Conservation (phyloP, 768 basidiomycete genomes). For the Macrocybe gigantea region DNA sequence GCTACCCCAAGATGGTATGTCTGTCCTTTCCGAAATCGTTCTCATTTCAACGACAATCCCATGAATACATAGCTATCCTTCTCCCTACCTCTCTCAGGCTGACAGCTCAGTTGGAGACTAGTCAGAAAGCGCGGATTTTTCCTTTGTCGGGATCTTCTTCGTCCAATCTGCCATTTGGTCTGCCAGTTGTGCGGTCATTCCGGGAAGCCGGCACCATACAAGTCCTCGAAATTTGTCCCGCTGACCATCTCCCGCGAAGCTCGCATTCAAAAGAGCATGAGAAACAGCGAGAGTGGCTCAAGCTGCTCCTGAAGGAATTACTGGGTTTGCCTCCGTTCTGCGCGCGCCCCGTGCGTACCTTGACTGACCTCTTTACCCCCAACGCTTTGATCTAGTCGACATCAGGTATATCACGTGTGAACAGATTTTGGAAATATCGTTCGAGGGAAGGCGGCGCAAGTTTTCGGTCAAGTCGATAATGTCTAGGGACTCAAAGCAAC, state of each 20-base stretch:
- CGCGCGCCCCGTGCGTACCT: not conserved
- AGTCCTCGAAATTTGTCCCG: constrained; percentile 38
- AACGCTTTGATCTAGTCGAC: constrained; percentile 45
- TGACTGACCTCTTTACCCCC: constrained; percentile 6
- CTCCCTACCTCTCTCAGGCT: constrained; percentile 53
- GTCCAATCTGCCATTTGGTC: constrained; percentile 31
- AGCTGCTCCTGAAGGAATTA: constrained; percentile 56
- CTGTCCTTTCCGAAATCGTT: constrained; percentile 9
- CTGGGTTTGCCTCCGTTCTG: constrained; percentile 43
- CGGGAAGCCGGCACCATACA: constrained; percentile 48
- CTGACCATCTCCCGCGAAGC: no score
- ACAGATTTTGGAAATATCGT: constrained; percentile 58
- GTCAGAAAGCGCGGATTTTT: constrained; percentile 40
- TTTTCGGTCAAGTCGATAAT: constrained; percentile 52
- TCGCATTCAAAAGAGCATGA: constrained; percentile 14
- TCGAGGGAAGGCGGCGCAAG: constrained; percentile 53
- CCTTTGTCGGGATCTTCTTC: constrained; percentile 35
- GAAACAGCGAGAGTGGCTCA: constrained; percentile 61
- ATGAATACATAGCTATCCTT: constrained; percentile 38
- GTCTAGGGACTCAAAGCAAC: constrained; percentile 12
- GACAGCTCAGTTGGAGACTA: constrained; percentile 52
- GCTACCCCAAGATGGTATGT: constrained; percentile 52
- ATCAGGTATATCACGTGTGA: constrained; percentile 59
- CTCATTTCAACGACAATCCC: constrained; percentile 8
- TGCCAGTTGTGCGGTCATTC: constrained; percentile 45